Evolutionary conservation across 768 basidiomycete species (phyloP).

Genomic region (Punctularia strigosozonata): DNA sequence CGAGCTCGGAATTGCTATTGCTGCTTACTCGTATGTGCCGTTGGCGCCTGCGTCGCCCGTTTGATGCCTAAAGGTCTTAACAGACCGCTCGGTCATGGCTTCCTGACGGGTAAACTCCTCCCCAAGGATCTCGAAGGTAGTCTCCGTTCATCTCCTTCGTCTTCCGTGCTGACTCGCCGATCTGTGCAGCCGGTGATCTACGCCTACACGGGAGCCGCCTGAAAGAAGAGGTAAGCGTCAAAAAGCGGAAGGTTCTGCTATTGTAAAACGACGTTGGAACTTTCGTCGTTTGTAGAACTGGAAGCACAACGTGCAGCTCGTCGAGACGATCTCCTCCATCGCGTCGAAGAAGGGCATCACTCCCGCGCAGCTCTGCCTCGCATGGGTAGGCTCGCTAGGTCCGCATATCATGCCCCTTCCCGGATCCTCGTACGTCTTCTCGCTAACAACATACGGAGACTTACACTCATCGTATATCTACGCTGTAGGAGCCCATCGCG

Average conservation of each 20-base stretch:
- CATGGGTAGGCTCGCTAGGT: conserved; percentile 25
- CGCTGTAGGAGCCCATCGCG: conserved; percentile 25
- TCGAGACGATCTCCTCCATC: conserved; percentile 26
- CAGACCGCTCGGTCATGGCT: conserved; percentile 43
- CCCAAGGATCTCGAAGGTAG: too few species aligned
- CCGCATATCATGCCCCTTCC: conserved; percentile 33
- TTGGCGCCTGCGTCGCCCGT: neutral
- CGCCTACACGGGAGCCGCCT: conserved; percentile 22
- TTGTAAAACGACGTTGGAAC: too few species aligned
- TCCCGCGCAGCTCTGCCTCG: conserved; percentile 25
- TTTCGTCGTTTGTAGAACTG: too few species aligned
- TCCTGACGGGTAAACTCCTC: conserved; percentile 40
- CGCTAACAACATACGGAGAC: neutral
- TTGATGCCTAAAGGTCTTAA: neutral
- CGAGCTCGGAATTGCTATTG: conserved; percentile 46
- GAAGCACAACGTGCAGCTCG: conserved; percentile 28
- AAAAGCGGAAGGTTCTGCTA: neutral
- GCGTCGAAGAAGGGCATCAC: conserved; percentile 30
- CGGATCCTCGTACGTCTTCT: conserved; percentile 25
- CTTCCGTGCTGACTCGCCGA: too few species aligned
- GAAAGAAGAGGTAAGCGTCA: conserved; percentile 20
- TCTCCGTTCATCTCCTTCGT: too few species aligned
- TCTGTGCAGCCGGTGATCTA: conserved; percentile 23
- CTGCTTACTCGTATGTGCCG: conserved; percentile 41
- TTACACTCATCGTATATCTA: neutral